Base-by-base conservation (phyloP, 805 yeast genomes). In the Dipodascus geniculatus region DNA sequence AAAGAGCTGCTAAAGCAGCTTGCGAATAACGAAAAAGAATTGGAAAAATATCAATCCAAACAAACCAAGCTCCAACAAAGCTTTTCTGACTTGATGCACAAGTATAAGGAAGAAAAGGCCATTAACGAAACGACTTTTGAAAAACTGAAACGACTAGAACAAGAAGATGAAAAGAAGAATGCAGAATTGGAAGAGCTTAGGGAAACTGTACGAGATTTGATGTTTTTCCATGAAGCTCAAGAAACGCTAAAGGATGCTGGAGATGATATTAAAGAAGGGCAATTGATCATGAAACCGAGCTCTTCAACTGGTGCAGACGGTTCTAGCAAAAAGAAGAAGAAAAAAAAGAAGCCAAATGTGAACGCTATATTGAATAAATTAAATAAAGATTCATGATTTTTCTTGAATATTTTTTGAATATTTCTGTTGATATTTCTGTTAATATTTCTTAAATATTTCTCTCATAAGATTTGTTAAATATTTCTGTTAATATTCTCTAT, bases 141-240 rank as follows among this genome's bases (percentile, higher is more conserved):
- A 22, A 74, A 74, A 51, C 56, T 79, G 3, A 77, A 71, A 22
- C 58, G 58, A 2, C 51, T 78, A 2, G 56, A 65, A 20, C 31
- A 56, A 11, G 67, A 68, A 33, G 59, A 56, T 20, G 52, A 49
- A 22, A 56, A 57, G n/a, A 60, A 62, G 31, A 54, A 51, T 9
- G 44, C 47, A 17, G 47, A 48, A 16, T 50, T 57, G 11, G 54
- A 28, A 6, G 54, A 50, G 42, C 23, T 55, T 35, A 53, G 57
- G 51, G 71, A 69, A 14, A 70, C 67, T 54, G 47, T 56, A 54
- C 78, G 74, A 24, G 96, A 88, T 65, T 65, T 88, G 52, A 86
- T 89, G 96, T 84, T 87, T 57, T 87, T 73, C 62, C 67, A 88
- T 42, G 91, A 85, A 55, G 75, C 85, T 0, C 85, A 79, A 63